Base-by-base conservation (phyloP, 2,329 filamentous ascomycete species). In the Calonectria honghensis region DNA sequence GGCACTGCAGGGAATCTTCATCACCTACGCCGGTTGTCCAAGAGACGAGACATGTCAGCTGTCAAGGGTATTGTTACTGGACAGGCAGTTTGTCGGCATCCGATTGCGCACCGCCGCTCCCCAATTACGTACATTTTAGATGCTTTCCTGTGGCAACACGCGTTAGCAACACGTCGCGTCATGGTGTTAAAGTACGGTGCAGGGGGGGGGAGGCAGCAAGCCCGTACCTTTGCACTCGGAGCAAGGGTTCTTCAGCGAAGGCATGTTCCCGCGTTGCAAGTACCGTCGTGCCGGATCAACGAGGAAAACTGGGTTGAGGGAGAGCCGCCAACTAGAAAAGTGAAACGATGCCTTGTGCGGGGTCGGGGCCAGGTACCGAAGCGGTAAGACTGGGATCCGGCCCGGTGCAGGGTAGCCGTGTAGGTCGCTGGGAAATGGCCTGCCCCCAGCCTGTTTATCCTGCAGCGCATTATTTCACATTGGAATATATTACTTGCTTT, bases 191-290 rank as follows among this genome's bases (percentile, higher is more conserved):
- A 35, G 27, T 18, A 10, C 24, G 24, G 24, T 24, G 24, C 24
- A 24, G 41, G 41, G 50, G 24, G 5, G 32, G 50, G 24, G 5
- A 10, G n/a, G 32, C 2, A 29, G 10, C 11, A n/a, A 6, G n/a
- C 4, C 24, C 48, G 24, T 75, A 78, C 75, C 61, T 74, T 77
- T 80, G 51, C 78, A 80, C 54, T 80, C 78, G 1, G 73, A 9
- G 27, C 77, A 80, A 0, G 78, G 78, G 3, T 75, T 79, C 1
- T 73, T 80, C 10, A 73, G 20, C 20, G 45, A 50, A 1, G 70
- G 73, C 78, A 80, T 80, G 27, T 9, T 68, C 54, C n/a, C 27
- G 57, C 37, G 57, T 63, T 29, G 35, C 37, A 63, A 24, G 45
- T 48, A 41, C 57, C 57, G 35, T 29, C 41, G 57, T 65, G 31